Evolutionary conservation across 163 green algal species (phyloP), one percentile per base, ranked within the genome.

Genomic region (Prototheca wickerhamii): DNA sequence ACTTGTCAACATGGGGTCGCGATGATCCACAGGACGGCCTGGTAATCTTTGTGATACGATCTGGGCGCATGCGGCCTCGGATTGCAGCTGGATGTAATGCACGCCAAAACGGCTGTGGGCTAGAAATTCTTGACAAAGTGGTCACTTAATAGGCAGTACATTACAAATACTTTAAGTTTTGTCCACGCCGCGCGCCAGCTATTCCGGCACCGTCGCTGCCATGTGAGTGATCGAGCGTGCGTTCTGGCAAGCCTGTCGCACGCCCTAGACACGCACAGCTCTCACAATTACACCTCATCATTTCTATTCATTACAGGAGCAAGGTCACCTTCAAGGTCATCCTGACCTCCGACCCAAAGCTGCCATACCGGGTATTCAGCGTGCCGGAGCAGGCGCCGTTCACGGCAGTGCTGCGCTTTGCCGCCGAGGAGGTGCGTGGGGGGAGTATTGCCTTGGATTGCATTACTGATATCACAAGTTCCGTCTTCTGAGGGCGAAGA

Each of bases 321-420:
- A 95, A 96, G 58, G 90, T 97, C 17, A 92, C 84, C 1, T 97
- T 97, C 76, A 97, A 96, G 63, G 82, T 97, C 28, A 95, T 84
- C 3, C 76, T 97, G 4, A 98, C 91, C 12, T 92, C 81, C 2
- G 91, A 98, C 77, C 91, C 91, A 30, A 97, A 97, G 81, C 87
- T 97, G 6, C 91, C 91, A 0, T 98, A 87, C 70, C 64, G 82
- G 80, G 87, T 95, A 73, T 92, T 95, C 70, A 89, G 72, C 50
- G 89, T 95, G 25, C 89, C 89, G 30, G 89, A 95, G 64, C 84
- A 95, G 60, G 92, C 92, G 0, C 92, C 92, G 0, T 97, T 97
- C 71, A 96, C 90, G 49, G 91, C 92, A 7, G 91, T 98, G 10
- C 74, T 98, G 18, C 96, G 97, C 64, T 98, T 91, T 79, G 89